Percentiles rank a stretch among this genome's conserved stretches.
Conservation (phyloP, 2,329 filamentous ascomycete species). For the Amesomyces nigricolor region DNA sequence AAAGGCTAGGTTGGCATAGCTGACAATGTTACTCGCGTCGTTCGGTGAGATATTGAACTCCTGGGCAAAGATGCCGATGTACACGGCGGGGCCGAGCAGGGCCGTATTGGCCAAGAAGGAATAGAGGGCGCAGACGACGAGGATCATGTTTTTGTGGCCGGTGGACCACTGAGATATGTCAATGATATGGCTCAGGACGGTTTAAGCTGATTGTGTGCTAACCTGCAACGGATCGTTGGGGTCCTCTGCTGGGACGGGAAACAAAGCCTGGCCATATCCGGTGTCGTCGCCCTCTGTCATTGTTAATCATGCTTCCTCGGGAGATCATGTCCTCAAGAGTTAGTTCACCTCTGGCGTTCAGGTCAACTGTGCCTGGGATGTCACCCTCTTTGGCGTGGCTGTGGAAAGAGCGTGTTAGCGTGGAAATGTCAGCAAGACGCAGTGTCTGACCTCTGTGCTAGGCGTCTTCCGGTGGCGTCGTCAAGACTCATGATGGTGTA, state of each 20-base stretch:
- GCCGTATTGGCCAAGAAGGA: conserved; percentile 52
- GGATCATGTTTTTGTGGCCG: conserved; percentile 50
- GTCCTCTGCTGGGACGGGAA: conserved; percentile 54
- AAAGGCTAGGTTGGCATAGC: conserved; percentile 54
- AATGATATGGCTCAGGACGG: background rate
- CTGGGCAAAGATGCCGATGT: conserved; percentile 47
- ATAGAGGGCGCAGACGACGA: conserved; percentile 47
- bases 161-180: conserved; percentile 40
- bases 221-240: conserved; percentile 55
- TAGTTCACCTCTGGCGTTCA: conserved; percentile 8
- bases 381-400: conserved; percentile 23
- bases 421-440: background rate
- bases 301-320: background rate
- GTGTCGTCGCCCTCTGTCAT: conserved; percentile 51
- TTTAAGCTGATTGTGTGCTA: conserved; percentile 3
- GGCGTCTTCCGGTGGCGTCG: background rate
- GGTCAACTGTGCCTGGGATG: conserved; percentile 21
- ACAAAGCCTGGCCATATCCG: conserved; percentile 54
- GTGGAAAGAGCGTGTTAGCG: background rate
- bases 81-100: conserved; percentile 49
- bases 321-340: background rate
- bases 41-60: conserved; percentile 44
- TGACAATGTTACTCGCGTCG: conserved; percentile 47
- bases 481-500: background rate
- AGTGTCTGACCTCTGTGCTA: conserved; percentile 9